Evolutionary conservation across 2,329 filamentous ascomycete species (phyloP).

Genomic region (Sphaerulina vaccinii): DNA sequence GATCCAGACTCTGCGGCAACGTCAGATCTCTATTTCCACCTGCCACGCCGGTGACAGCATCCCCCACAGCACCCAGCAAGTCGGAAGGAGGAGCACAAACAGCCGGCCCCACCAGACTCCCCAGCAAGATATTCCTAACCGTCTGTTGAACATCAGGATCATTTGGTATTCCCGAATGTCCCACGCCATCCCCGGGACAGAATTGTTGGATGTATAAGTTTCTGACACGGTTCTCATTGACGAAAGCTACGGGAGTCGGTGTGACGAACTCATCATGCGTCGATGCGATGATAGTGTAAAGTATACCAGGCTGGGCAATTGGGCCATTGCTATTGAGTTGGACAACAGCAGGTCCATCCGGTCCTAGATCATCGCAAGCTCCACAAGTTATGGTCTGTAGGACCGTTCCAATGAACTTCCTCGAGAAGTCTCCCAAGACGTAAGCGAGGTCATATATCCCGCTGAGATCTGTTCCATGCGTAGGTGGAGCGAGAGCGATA

Average conservation of each 20-base stretch:
- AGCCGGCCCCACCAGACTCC: neutral
- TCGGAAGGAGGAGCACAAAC: slow-evolving; percentile 2
- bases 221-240: slow-evolving; percentile 14
- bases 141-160: slow-evolving; percentile 13
- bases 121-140: slow-evolving; percentile 10
- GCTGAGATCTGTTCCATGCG: slow-evolving; percentile 9
- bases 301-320: slow-evolving; percentile 17
- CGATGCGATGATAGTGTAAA: slow-evolving; percentile 18
- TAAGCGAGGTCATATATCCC: slow-evolving; percentile 12
- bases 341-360: slow-evolving; percentile 9
- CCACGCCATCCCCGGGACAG: slow-evolving; percentile 17
- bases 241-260: slow-evolving; percentile 17
- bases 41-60: no score
- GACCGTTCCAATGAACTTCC: slow-evolving; percentile 6
- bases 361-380: slow-evolving; percentile 15
- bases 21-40: slow-evolving; percentile 1
- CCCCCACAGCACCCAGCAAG: neutral
- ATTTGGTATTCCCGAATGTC: slow-evolving; percentile 13
- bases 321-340: slow-evolving; percentile 15
- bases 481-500: slow-evolving; percentile 11
- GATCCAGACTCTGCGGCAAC: neutral
- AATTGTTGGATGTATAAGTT: slow-evolving; percentile 21
- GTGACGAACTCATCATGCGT: slow-evolving; percentile 20
- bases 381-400: slow-evolving; percentile 8
- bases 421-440: slow-evolving; percentile 8